phyloP scores from a whole-genome alignment of 495 filamentous ascomycete genomes.

The Aspergillus bridgeri region DNA sequence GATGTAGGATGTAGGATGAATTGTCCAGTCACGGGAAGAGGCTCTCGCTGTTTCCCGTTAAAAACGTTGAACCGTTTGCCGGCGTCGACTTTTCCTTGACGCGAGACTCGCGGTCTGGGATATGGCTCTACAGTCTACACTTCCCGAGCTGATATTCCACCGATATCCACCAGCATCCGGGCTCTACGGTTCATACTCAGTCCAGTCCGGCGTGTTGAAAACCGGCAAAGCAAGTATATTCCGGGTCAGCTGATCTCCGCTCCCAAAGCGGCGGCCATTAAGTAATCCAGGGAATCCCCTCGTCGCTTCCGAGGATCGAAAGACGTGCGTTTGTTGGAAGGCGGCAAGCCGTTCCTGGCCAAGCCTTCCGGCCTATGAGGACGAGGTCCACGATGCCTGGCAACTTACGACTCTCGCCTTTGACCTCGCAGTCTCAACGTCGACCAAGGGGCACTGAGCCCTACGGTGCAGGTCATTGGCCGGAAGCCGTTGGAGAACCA shows the following conservation, averaged over 20 bases:
- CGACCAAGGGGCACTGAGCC: too few species aligned
- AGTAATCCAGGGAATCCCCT: background rate
- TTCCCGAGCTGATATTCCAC: background rate
- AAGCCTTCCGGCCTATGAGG: background rate
- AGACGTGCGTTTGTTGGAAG: background rate
- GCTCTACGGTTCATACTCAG: too few species aligned
- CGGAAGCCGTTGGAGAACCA: too few species aligned
- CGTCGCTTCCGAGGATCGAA: background rate
- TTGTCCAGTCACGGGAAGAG: background rate
- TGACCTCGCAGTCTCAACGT: too few species aligned
- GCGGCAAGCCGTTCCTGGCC: background rate
- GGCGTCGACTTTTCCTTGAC: background rate
- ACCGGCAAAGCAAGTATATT: background rate
- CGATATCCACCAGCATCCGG: too few species aligned
- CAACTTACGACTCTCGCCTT: too few species aligned
- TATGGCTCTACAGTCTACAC: background rate
- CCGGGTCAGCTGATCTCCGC: background rate
- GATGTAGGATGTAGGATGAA: background rate
- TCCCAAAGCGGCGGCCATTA: background rate
- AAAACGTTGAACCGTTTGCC: background rate
- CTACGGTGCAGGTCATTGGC: too few species aligned
- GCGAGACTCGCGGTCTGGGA: background rate
- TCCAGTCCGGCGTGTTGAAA: background rate
- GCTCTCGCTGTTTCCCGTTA: background rate
- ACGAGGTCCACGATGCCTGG: background rate